Evolutionary conservation across 352 stramenopile species (phyloP).

Genomic region (Globisporangium canariense): DNA sequence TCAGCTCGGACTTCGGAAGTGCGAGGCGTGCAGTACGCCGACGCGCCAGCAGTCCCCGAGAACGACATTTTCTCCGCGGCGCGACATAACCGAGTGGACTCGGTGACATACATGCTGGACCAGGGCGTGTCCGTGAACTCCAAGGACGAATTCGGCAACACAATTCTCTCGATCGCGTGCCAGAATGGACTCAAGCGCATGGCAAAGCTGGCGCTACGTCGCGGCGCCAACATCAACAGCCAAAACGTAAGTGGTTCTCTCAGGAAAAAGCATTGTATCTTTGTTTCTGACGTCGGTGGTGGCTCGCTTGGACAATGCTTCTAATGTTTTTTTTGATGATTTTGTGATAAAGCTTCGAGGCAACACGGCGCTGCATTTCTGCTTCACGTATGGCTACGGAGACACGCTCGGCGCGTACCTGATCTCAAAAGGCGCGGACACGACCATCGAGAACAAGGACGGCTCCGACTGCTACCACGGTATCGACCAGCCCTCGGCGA

Average conservation of each 20-base stretch:
- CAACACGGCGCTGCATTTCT: conserved; percentile 90
- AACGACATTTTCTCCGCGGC: conserved; percentile 87
- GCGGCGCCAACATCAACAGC: conserved; percentile 86
- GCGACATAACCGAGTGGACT: conserved; percentile 81
- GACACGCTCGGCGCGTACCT: conserved; percentile 87
- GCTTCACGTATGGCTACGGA: conserved; percentile 87
- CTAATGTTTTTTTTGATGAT: conserved; percentile 1
- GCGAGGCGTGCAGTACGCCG: conserved; percentile 10
- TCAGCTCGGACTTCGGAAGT: neutral
- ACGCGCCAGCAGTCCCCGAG: conserved; percentile 27
- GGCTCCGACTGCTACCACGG: conserved; percentile 63
- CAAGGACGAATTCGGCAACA: conserved; percentile 80
- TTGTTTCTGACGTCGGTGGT: neutral
- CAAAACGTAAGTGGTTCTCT: conserved; percentile 51
- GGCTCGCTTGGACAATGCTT: neutral
- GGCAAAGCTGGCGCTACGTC: conserved; percentile 78
- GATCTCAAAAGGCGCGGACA: conserved; percentile 85
- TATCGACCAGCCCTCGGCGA: conserved; percentile 37
- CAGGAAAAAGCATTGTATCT: neutral
- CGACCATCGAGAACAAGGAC: conserved; percentile 62
- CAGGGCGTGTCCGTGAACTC: conserved; percentile 79
- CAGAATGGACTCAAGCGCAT: conserved; percentile 91
- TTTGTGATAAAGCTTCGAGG: conserved; percentile 42
- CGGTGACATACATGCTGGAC: conserved; percentile 83
- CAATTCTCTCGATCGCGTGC: conserved; percentile 82